phyloP scores from a whole-genome alignment of 805 yeast species.

The Wickerhamomyces xylosicus region DNA sequence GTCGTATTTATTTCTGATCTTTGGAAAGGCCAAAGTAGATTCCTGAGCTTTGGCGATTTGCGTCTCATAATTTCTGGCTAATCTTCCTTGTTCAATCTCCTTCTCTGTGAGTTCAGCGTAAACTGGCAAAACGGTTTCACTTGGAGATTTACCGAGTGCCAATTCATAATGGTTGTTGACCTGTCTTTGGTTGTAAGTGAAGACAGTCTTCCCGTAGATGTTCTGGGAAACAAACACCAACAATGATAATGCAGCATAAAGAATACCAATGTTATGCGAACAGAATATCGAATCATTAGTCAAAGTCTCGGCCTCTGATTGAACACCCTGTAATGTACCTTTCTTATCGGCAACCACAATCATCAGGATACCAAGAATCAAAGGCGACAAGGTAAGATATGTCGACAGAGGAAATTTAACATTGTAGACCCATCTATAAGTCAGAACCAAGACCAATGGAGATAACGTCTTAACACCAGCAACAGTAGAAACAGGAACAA shows the following conservation, averaged over 20 bases:
- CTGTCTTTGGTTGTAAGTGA: conserved; percentile 34
- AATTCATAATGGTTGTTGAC: conserved; percentile 16
- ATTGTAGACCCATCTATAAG: conserved; percentile 41
- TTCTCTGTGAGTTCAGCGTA: conserved; percentile 3
- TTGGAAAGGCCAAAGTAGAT: conserved; percentile 7
- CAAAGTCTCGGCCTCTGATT: conserved; percentile 16
- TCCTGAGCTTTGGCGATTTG: conserved; percentile 8
- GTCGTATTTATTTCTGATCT: conserved; percentile 44
- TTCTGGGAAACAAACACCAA: conserved; percentile 77
- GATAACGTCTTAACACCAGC: conserved; percentile 62
- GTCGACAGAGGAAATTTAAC: conserved; percentile 40
- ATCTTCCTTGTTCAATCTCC: conserved; percentile 4
- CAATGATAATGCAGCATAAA: conserved; percentile 58
- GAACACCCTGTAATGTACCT: conserved; percentile 16
- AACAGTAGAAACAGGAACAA: conserved; percentile 59
- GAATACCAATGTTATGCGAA: conserved; percentile 45
- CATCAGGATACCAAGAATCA: conserved; percentile 43
- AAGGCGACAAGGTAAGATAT: conserved; percentile 40
- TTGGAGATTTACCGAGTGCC: conserved; percentile 7
- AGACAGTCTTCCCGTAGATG: conserved; percentile 74
- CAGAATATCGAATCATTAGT: conserved; percentile 12
- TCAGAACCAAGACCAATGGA: conserved; percentile 47
- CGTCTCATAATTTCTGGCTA: conserved; percentile 7
- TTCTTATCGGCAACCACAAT: conserved; percentile 22
- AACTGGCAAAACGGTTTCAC: conserved; percentile 5